phyloP scores from a whole-genome alignment of 75 land plant species.

The Larix kaempferi region DNA sequence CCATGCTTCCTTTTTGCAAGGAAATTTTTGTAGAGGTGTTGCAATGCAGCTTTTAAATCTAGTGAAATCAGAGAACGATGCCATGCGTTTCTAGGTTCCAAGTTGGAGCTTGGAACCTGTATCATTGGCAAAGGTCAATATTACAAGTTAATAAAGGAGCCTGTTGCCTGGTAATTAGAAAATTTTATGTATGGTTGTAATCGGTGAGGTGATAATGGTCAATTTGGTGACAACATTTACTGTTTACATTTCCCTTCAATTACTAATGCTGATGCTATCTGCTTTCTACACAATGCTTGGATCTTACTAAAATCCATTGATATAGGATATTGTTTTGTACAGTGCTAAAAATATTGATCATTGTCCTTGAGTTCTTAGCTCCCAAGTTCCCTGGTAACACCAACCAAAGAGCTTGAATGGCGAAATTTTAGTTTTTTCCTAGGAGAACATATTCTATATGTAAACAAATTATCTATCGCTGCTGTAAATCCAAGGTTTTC shows the following conservation, averaged over 20 bases:
- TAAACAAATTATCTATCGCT: not conserved
- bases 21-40: slow-evolving; percentile 77
- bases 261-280: not conserved
- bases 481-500: not conserved
- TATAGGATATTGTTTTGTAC: not conserved
- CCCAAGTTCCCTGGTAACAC: not conserved
- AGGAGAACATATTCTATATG: not conserved
- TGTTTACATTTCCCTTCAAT: not conserved
- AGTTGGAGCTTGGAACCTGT: not conserved
- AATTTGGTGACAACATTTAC: not conserved
- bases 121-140: slow-evolving; percentile 3
- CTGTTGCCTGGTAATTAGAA: not conserved
- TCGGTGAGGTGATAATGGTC: not conserved
- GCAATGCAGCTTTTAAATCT: slow-evolving; percentile 61
- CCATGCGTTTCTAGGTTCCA: not conserved
- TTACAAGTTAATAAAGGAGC: not conserved
- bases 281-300: not conserved
- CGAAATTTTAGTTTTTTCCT: not conserved
- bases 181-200: not conserved
- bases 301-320: not conserved
- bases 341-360: not conserved
- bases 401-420: not conserved
- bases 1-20: slow-evolving; percentile 88
- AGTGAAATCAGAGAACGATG: slow-evolving; percentile 21
- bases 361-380: not conserved